Evolutionary conservation across 1,284 basidiomycete species (phyloP), one percentile per base, ranked within the genome.

Genomic region (Uromyces viciae-fabae): DNA sequence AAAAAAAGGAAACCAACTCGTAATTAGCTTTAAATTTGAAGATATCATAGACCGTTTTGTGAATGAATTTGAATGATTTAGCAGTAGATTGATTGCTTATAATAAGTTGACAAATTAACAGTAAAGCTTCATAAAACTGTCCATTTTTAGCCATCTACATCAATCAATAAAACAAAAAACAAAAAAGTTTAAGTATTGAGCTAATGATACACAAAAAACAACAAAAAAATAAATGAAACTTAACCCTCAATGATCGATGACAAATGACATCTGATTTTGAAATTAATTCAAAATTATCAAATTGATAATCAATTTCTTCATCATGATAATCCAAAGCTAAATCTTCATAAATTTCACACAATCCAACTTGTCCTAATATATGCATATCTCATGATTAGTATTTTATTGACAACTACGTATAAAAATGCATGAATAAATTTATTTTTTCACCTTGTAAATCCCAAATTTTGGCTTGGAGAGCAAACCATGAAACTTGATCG

Each of bases 321-420:
- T 25, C 54, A n/a, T 80, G 54, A 22, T 60, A 40, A 0, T 69
- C 56, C 43, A 80, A 38, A 15, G 77, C 77, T 28, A 80, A 64
- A 60, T 80, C 77, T 64, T 80, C 77, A 71, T 80, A 80, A 36
- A 80, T 71, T 60, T 80, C 56, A 52, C 77, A 80, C 52, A 80
- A 52, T 17, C 54, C 68, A 43, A 42, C 3, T 73, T 80, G 77
- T 43, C 77, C 77, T 80, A 25, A 17, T 11, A n/a, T n/a, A n/a
- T n/a, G n/a, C n/a, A n/a, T n/a, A n/a, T 14, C 9, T 15, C 19
- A 72, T 9, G n/a, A 14, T 52, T n/a, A 52, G 49, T 14, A 52
- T 14, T n/a, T n/a, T n/a, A 52, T 14, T 14, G n/a, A 14, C 14
- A 52, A 52, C 49, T 52, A 52, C 14, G n/a, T 52, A 52, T 52